Base-by-base conservation (phyloP, 345 rosid species). In the Salix koriyanagi region DNA sequence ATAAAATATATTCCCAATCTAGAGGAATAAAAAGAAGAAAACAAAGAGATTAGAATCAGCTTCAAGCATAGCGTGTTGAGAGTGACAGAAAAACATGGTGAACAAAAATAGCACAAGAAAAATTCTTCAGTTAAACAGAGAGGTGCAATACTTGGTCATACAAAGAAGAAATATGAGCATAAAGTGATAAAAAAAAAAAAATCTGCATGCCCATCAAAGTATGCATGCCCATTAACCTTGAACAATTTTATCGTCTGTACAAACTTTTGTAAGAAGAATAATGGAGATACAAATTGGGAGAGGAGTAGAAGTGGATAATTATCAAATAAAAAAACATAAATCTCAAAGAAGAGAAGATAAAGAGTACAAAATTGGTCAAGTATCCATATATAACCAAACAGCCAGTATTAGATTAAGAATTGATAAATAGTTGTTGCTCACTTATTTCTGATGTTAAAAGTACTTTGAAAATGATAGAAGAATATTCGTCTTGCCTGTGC, bases 1-100 rank as follows among this genome's bases (percentile, higher is more conserved):
- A 79, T 93, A 96, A 78, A 96, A 93, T 77, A 87, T 88, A 84
- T 73, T 93, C 50, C 97, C 93, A 70, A 96, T 93, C 99, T 96
- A 77, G 71, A 82, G 30, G 67, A 64, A 69, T 70, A 65, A 58
- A 25, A 67, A 18, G 13, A 56, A 7, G 70, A 37, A 69, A 69
- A 70, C n/a, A 15, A 50, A 54, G 8, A 69, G 61, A 48, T 75
- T 56, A 26, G 19, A 48, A 25, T 30, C 21, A 44, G 26, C 58
- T 69, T 74, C 41, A 50, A 73, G 50, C 65, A 78, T 71, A 68
- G 30, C 14, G 36, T 28, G 8, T 58, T 58, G 62, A 15, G 23
- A 66, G 41, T 2, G n/a, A 23, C 42, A 72, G 34, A 9, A 25
- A 28, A 41, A 13, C 26, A 76, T 30, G 18, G 46, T 15, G 21